Evolutionary conservation across 164 flowering plant genomes (phyloP).

Genomic region (Vitis rupestris): DNA sequence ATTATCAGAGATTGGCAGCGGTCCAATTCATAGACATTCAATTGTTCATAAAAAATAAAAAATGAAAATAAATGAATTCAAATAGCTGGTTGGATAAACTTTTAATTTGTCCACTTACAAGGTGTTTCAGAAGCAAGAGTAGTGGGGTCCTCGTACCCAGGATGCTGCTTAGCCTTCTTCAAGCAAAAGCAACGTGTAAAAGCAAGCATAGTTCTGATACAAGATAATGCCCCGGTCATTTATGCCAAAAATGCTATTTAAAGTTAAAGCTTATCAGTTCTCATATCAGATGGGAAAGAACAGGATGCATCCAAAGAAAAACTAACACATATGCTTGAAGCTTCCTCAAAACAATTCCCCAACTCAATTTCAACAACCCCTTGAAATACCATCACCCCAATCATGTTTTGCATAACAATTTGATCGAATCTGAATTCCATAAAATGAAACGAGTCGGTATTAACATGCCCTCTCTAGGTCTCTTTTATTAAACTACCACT

Average conservation of each 20-base stretch:
- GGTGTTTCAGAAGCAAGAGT: constrained; percentile 54
- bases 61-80: too few species aligned
- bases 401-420: too few species aligned
- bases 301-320: too few species aligned
- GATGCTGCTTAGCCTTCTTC: constrained; percentile 14
- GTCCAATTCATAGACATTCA: not conserved
- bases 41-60: not conserved
- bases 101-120: constrained; percentile 35
- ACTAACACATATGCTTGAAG: too few species aligned
- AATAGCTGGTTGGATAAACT: not conserved
- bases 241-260: not conserved
- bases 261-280: not conserved
- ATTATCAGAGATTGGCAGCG: too few species aligned
- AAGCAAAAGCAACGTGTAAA: constrained; percentile 29
- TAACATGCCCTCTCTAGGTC: too few species aligned
- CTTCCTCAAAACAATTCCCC: too few species aligned
- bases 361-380: too few species aligned
- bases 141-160: constrained; percentile 21
- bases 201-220: constrained; percentile 11
- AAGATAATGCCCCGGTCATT: not conserved
- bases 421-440: too few species aligned
- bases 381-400: too few species aligned
- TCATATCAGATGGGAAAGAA: not conserved
- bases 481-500: too few species aligned
- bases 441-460: too few species aligned